Evolutionary conservation across 2,329 filamentous ascomycete genomes (phyloP).

Genomic region (Phialophora verrucosa): DNA sequence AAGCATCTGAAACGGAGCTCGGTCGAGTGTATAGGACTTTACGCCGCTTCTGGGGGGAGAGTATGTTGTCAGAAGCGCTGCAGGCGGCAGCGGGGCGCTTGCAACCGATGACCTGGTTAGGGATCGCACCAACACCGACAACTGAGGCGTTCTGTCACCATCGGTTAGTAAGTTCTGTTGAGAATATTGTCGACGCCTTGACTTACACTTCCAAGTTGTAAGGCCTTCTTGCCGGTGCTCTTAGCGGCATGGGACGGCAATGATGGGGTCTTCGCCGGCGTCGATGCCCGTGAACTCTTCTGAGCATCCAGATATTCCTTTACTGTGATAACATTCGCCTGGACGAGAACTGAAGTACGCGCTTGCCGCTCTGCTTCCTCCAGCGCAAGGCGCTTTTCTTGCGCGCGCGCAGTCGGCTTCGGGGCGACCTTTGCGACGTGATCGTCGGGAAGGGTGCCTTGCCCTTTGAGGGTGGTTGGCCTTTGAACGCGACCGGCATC

Average conservation of each 20-base stretch:
- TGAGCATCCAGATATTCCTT: neutral
- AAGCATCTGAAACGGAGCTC: neutral
- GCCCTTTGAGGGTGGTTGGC: neutral
- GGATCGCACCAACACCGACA: neutral
- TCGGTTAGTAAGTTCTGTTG: neutral
- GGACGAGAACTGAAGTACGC: neutral
- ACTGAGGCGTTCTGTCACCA: neutral
- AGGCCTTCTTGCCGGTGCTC: neutral
- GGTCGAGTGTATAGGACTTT: neutral
- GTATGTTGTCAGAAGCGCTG: neutral
- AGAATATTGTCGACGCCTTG: neutral
- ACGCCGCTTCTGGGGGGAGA: neutral
- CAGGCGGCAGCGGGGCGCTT: neutral
- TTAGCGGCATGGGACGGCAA: neutral
- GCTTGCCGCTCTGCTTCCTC: neutral
- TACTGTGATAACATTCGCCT: neutral
- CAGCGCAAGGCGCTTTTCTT: neutral
- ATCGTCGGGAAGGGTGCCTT: neutral
- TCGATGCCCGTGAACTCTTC: neutral
- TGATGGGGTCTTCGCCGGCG: neutral
- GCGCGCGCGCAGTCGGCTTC: neutral
- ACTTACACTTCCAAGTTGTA: neutral
- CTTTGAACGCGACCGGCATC: neutral
- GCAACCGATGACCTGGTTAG: neutral
- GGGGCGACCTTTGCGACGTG: neutral